Evolutionary conservation across 495 filamentous ascomycete genomes (phyloP).

Genomic region (Venustampulla echinocandica): DNA sequence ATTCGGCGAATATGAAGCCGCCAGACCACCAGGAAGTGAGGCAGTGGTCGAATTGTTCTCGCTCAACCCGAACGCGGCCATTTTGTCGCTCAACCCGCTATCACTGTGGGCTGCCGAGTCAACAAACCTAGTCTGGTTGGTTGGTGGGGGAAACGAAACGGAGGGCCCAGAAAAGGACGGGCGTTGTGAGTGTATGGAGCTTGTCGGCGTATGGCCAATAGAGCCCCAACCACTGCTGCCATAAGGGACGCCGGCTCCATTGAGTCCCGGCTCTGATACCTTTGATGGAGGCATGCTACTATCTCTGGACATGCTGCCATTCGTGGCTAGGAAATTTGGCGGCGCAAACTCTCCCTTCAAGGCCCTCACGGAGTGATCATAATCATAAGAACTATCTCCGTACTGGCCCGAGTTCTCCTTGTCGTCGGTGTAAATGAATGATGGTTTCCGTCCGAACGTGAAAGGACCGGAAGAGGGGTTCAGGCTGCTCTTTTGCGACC

Average conservation of each 20-base stretch:
- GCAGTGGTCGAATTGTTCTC: slow-evolving; percentile 9
- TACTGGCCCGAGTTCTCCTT: slow-evolving; percentile 25
- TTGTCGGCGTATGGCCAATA: slow-evolving; percentile 21
- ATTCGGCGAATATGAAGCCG: slow-evolving; percentile 13
- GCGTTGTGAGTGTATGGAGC: slow-evolving; percentile 22
- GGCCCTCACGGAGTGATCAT: slow-evolving; percentile 9
- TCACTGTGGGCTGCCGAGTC: slow-evolving; percentile 14
- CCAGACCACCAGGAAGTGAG: slow-evolving; percentile 9
- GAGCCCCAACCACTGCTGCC: slow-evolving; percentile 15
- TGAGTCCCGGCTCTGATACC: slow-evolving; percentile 26
- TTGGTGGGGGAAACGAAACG: slow-evolving; percentile 8
- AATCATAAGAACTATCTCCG: slow-evolving; percentile 6
- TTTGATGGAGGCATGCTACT: slow-evolving; percentile 25
- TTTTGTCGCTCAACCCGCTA: slow-evolving; percentile 17
- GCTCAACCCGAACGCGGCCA: slow-evolving; percentile 15
- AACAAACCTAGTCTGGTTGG: slow-evolving; percentile 13
- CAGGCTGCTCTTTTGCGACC: slow-evolving; percentile 21
- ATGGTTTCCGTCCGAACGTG: slow-evolving; percentile 17
- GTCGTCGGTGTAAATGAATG: slow-evolving; percentile 22
- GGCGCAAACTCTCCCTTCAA: not conserved
- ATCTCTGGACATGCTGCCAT: slow-evolving; percentile 22
- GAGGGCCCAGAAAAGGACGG: slow-evolving; percentile 17
- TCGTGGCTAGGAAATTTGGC: slow-evolving; percentile 12
- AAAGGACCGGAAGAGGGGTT: slow-evolving; percentile 22
- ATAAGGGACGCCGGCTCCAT: slow-evolving; percentile 14